phyloP scores from a whole-genome alignment of 2,329 filamentous ascomycete genomes.

The Microcyclospora tardicrescens region DNA sequence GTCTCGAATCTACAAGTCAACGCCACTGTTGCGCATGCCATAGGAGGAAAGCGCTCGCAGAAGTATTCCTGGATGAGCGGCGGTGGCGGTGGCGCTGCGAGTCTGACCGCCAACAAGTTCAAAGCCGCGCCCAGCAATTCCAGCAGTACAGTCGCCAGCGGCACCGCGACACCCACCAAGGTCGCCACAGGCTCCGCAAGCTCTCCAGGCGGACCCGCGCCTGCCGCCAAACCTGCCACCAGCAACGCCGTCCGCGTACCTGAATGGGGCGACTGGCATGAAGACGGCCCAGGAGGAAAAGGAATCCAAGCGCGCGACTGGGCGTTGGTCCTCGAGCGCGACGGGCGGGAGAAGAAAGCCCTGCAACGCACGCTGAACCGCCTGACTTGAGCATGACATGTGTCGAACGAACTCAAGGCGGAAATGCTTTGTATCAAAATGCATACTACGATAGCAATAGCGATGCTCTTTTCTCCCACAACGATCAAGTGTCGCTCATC shows the following conservation, averaged over 20 bases:
- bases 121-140: slow-evolving; percentile 12
- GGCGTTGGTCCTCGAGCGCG: slow-evolving; percentile 64
- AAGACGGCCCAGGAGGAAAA: slow-evolving; percentile 62
- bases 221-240: slow-evolving; percentile 2
- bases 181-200: slow-evolving; percentile 2
- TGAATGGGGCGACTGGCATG: slow-evolving; percentile 36
- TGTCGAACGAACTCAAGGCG: too few species aligned
- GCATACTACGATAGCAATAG: too few species aligned
- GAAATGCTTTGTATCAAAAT: too few species aligned
- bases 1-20: slow-evolving; percentile 44
- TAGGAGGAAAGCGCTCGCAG: slow-evolving; percentile 51
- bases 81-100: slow-evolving; percentile 34
- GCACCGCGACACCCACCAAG: slow-evolving; percentile 15
- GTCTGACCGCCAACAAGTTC: slow-evolving; percentile 36
- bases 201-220: not conserved
- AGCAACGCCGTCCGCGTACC: slow-evolving; percentile 12
- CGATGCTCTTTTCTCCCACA: too few species aligned
- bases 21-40: slow-evolving; percentile 61
- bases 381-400: too few species aligned
- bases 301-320: slow-evolving; percentile 78
- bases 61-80: slow-evolving; percentile 66
- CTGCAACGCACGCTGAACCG: slow-evolving; percentile 39
- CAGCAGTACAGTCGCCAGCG: slow-evolving; percentile 3
- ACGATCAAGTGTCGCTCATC: too few species aligned
- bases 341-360: slow-evolving; percentile 54